Conservation (phyloP, 169 alveolate species). For the Theileria equi region DNA sequence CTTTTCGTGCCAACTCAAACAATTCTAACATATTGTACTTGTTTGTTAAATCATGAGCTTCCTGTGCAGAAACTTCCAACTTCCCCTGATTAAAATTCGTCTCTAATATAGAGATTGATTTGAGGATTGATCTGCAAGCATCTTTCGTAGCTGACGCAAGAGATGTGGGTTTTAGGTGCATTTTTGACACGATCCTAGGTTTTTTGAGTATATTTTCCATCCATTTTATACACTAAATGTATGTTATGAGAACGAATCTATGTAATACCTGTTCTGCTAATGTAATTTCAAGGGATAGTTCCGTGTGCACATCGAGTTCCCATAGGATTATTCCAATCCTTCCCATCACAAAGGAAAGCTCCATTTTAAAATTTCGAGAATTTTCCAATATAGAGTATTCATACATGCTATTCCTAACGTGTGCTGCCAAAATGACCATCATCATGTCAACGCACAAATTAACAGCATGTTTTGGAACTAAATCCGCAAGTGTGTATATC, state of each 20-base stretch:
- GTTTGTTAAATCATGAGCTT: slow-evolving; percentile 42
- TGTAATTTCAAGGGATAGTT: slow-evolving; percentile 11
- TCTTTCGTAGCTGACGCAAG: slow-evolving; percentile 12
- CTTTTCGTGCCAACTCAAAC: slow-evolving; percentile 41
- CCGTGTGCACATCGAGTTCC: slow-evolving; percentile 57
- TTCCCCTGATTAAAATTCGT: slow-evolving; percentile 35
- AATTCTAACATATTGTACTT: slow-evolving; percentile 59
- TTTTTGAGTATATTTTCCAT: slow-evolving; percentile 25
- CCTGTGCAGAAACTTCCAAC: slow-evolving; percentile 26
- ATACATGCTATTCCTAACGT: slow-evolving; percentile 11
- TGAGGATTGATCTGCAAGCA: slow-evolving; percentile 31
- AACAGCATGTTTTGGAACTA: slow-evolving; percentile 34
- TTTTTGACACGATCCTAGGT: slow-evolving; percentile 28
- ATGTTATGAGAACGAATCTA: not conserved
- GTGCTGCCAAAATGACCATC: slow-evolving; percentile 25
- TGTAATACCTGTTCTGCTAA: not conserved
- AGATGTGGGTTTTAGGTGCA: slow-evolving; percentile 42
- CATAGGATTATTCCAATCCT: slow-evolving; percentile 57
- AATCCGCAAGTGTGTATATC: slow-evolving; percentile 43
- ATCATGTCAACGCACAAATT: slow-evolving; percentile 51
- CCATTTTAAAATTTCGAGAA: slow-evolving; percentile 13
- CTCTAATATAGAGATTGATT: slow-evolving; percentile 10
- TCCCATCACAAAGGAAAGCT: slow-evolving; percentile 48
- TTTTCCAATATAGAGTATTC: slow-evolving; percentile 1
- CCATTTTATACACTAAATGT: slow-evolving; percentile 24